Conservation (phyloP, 768 basidiomycete species). For the Mycena haematopus region DNA sequence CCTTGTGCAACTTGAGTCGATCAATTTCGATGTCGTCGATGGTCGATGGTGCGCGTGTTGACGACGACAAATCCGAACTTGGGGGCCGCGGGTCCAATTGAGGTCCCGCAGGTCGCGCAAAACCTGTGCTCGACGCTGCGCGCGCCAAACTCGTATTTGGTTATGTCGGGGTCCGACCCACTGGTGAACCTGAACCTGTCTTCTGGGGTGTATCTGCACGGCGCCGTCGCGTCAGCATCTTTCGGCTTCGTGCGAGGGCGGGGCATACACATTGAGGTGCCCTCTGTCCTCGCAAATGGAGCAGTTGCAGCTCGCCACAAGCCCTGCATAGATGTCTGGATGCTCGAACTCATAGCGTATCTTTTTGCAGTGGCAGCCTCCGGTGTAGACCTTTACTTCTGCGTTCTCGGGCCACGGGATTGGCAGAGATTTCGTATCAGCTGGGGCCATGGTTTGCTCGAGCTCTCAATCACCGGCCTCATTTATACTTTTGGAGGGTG, state of each 20-base stretch:
- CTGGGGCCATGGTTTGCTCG: no score
- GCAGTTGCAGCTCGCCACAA: no score
- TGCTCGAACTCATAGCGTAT: no score
- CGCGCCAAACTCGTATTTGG: slow-evolving; percentile 1
- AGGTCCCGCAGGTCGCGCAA: slow-evolving; percentile 12
- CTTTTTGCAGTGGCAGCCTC: no score
- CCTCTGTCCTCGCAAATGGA: no score
- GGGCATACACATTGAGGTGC: no score
- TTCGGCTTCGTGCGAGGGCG: no score
- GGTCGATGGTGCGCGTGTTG: slow-evolving; percentile 20
- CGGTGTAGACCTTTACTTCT: no score
- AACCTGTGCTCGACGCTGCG: slow-evolving; percentile 7
- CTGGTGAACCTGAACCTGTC: slow-evolving; percentile 21
- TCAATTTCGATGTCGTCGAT: slow-evolving; percentile 12
- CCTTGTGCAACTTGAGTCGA: not conserved
- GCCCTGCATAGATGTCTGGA: no score
- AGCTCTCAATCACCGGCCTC: no score
- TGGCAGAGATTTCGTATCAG: no score
- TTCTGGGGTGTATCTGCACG: slow-evolving; percentile 16
- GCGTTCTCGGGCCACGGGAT: no score
- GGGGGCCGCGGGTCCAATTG: slow-evolving; percentile 5
- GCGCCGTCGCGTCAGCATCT: not conserved
- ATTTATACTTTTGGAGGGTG: not conserved
- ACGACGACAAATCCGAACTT: not conserved
- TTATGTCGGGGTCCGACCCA: slow-evolving; percentile 15